Conservation (phyloP, 768 basidiomycete species). For the Boletus rubropictus region DNA sequence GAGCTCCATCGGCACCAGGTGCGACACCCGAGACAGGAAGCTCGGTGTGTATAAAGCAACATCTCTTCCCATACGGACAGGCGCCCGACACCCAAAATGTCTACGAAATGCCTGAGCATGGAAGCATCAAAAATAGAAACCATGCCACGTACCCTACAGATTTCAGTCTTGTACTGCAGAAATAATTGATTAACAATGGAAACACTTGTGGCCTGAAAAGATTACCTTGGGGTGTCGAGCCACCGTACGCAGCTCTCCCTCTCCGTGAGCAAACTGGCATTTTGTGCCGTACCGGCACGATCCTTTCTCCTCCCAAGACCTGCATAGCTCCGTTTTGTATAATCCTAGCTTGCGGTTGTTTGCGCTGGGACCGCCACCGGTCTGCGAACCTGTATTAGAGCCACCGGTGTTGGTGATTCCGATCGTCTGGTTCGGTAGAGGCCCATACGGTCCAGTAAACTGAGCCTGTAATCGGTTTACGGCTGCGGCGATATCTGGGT, state of each 20-base stretch:
- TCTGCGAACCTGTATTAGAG: slow-evolving; percentile 24
- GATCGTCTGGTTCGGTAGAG: slow-evolving; percentile 40
- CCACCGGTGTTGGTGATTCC: slow-evolving; percentile 39
- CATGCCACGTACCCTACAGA: slow-evolving; percentile 64
- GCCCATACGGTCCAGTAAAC: slow-evolving; percentile 50
- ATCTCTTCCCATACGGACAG: slow-evolving; percentile 87
- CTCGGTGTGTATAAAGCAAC: slow-evolving; percentile 92
- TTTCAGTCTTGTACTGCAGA: slow-evolving; percentile 84
- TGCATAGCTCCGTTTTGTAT: slow-evolving; percentile 87
- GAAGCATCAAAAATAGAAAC: not conserved
- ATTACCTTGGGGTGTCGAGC: slow-evolving; percentile 82
- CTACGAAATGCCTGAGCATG: slow-evolving; percentile 33
- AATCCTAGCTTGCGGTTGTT: slow-evolving; percentile 88
- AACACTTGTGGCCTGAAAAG: not conserved
- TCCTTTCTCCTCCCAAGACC: slow-evolving; percentile 92
- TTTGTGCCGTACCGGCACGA: slow-evolving; percentile 80
- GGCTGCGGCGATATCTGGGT: slow-evolving; percentile 51
- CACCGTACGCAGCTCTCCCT: slow-evolving; percentile 81
- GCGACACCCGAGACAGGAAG: slow-evolving; percentile 59
- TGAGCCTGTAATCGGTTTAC: slow-evolving; percentile 56
- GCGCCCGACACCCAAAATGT: slow-evolving; percentile 94
- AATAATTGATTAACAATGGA: slow-evolving; percentile 15
- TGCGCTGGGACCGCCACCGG: slow-evolving; percentile 68
- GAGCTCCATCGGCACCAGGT: slow-evolving; percentile 47
- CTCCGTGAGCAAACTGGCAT: slow-evolving; percentile 92